Conservation (phyloP, 306 rosid species). For the Inga leiocalycina region DNA sequence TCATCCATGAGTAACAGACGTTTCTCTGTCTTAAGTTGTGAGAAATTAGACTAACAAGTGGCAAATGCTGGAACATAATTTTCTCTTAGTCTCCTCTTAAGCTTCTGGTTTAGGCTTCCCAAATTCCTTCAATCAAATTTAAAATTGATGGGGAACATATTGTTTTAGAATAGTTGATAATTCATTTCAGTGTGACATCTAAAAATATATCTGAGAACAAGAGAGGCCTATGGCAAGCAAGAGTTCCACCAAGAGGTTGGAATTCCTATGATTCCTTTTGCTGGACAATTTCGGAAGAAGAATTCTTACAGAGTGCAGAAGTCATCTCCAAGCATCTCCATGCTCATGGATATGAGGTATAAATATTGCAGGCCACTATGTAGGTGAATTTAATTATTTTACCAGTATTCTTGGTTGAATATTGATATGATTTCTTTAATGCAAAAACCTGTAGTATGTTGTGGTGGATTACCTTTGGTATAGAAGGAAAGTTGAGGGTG, state of each 20-base stretch:
- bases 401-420: conserved; percentile 4
- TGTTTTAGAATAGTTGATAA: neutral
- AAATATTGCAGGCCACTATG: neutral
- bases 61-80: conserved; percentile 6
- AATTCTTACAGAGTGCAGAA: conserved; percentile 67
- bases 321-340: conserved; percentile 43
- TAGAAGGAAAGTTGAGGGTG: conserved; percentile 77
- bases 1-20: neutral
- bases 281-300: conserved; percentile 85
- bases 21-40: conserved; percentile 21
- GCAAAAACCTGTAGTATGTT: conserved; percentile 68
- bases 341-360: conserved; percentile 52
- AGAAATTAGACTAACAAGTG: conserved; percentile 25
- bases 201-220: conserved; percentile 30
- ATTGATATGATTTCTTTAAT: conserved; percentile 25
- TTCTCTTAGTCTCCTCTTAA: neutral
- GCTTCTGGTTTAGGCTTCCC: neutral
- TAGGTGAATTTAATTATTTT: conserved; percentile 20
- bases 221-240: conserved; percentile 43
- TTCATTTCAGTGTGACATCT: conserved; percentile 58
- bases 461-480: conserved; percentile 98
- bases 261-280: conserved; percentile 87
- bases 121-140: neutral
- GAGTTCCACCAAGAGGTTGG: conserved; percentile 96
- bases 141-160: conserved; percentile 10